These are phyloP conservation scores for Chalciporus piperatus DNA, from an alignment of 768 basidiomycete species.

Conservation along the genomic window DNA sequence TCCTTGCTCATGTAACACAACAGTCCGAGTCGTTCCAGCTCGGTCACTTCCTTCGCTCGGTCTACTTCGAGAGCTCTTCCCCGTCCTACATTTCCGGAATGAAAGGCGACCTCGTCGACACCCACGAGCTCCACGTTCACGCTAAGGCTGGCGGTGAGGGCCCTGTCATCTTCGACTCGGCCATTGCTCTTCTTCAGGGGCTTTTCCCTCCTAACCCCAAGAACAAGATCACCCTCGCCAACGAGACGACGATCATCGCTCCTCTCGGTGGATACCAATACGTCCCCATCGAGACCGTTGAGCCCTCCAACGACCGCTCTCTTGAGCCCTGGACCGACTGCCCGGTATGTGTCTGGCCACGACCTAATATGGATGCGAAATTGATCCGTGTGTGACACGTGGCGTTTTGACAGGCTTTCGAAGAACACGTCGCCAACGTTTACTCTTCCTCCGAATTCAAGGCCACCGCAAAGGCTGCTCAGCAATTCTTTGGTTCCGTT, in stretches of 20 bases:
- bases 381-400: slow-evolving; percentile 10
- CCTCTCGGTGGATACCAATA: slow-evolving; percentile 87
- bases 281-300: slow-evolving; percentile 85
- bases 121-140: slow-evolving; percentile 67
- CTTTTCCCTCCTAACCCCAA: slow-evolving; percentile 77
- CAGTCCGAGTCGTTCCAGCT: slow-evolving; percentile 69
- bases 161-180: slow-evolving; percentile 82
- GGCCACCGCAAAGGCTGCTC: slow-evolving; percentile 50
- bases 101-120: slow-evolving; percentile 66
- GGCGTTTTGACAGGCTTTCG: slow-evolving; percentile 49
- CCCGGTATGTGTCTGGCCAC: slow-evolving; percentile 37
- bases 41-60: slow-evolving; percentile 57
- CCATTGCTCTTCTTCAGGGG: slow-evolving; percentile 81
- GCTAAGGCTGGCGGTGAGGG: slow-evolving; percentile 86
- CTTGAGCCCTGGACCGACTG: slow-evolving; percentile 78
- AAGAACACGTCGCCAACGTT: slow-evolving; percentile 59
- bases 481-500: slow-evolving; percentile 62
- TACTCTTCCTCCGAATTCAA: slow-evolving; percentile 68
- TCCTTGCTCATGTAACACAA: neutral
- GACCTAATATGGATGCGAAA: neutral
- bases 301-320: slow-evolving; percentile 77
- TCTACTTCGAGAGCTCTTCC: slow-evolving; percentile 66
- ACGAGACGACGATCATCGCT: slow-evolving; percentile 66
- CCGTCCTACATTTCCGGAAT: slow-evolving; percentile 68
- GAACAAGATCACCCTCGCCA: slow-evolving; percentile 75